Base-by-base conservation (phyloP, 208 protist species). In the Crithidia acanthocephali region DNA sequence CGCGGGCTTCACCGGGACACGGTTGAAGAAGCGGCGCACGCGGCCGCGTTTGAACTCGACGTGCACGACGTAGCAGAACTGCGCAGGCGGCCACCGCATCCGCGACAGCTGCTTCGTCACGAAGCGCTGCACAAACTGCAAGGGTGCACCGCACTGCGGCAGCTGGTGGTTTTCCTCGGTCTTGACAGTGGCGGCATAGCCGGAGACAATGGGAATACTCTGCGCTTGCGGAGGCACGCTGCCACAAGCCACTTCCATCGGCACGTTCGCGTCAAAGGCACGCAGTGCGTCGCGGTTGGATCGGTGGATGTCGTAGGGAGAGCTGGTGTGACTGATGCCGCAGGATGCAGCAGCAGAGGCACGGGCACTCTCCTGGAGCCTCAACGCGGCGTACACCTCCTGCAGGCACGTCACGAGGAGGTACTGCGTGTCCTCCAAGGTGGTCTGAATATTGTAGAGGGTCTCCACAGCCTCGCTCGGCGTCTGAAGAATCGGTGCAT, bases 1-100 rank as follows among this genome's bases (percentile, higher is more conserved):
- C 25, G 83, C 83, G 0, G 79, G 76, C 25, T 57, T 63, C 59
- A 78, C 30, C 27, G 70, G 56, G 13, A 73, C 23, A 22, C 69
- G 65, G 40, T 65, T 79, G 30, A 79, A 56, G 68, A 79, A 93
- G 13, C 80, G 72, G 27, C 80, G 69, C 66, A 93, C 45, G 2
- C 87, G 86, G 35, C 89, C 74, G 16, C 90, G 87, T 68, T 95
- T 95, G 80, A 95, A 95, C 76, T 95, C 87, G 13, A 95, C 85
- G 30, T 90, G 51, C 5, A 83, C 20, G 33, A 95, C 71, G 66
- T 85, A 84, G 67, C 85, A 90, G 48, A 83, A 56, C 35, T 76
- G 45, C 15, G 18, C 9, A 1, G 78, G 57, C 7, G 78, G 82
- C 82, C 82, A 87, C 51, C 25, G 47, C 25, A 63, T 50, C 2